These are phyloP conservation scores for Musa itinerans DNA, from an alignment of 176 grass and related monocot species.

Conservation along the genomic window DNA sequence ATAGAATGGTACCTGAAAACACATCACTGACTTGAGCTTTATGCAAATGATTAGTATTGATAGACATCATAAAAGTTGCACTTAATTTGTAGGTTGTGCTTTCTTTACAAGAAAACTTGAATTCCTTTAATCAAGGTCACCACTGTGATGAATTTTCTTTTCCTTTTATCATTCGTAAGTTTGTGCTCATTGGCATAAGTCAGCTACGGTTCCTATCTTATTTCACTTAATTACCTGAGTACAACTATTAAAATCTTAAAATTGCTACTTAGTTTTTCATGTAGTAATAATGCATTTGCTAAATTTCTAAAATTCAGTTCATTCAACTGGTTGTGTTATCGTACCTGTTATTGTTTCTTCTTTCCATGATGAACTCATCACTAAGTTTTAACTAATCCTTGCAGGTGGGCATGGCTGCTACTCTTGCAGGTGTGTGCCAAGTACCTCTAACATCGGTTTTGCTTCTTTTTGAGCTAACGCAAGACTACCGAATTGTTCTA, in stretches of 20 bases:
- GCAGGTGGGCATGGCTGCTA: slow-evolving; percentile 96
- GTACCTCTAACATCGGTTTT: slow-evolving; percentile 88
- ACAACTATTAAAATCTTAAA: too few species aligned
- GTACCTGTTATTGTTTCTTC: neutral
- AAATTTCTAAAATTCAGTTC: neutral
- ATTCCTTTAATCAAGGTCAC: neutral
- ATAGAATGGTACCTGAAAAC: neutral
- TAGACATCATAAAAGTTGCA: neutral
- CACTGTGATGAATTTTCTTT: neutral
- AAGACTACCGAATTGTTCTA: slow-evolving; percentile 89
- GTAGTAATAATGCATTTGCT: neutral
- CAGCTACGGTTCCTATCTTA: neutral
- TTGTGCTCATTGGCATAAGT: neutral
- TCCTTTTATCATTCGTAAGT: neutral
- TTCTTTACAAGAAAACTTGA: neutral
- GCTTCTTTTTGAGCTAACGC: slow-evolving; percentile 92
- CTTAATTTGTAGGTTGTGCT: neutral
- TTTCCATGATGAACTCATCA: neutral
- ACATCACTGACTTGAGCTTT: neutral
- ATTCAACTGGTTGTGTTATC: neutral
- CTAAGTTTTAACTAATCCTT: slow-evolving; percentile 27
- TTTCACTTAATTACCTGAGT: too few species aligned
- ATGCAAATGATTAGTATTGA: neutral
- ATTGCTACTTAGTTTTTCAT: neutral
- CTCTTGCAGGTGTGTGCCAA: slow-evolving; percentile 84